Evolutionary conservation across 2,329 filamentous ascomycete genomes (phyloP), one percentile per base, ranked within the genome.

Genomic region (Penicillium sp.): DNA sequence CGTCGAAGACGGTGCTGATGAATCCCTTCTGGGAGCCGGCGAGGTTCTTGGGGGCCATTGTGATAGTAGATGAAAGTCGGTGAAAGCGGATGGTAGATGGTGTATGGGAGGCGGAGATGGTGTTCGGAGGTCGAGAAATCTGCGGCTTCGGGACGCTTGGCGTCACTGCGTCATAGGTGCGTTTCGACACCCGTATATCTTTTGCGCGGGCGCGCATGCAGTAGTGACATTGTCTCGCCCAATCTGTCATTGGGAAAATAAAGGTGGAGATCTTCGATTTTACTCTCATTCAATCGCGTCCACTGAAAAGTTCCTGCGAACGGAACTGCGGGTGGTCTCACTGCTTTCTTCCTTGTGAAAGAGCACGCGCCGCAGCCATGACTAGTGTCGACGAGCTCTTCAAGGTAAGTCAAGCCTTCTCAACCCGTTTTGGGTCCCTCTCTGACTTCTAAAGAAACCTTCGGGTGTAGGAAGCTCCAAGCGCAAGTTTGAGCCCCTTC

Each of bases 31-130:
- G 71, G 56, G 69, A 39, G 35, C 16, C 79, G 58, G 79, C 72
- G 61, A 81, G 69, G 60, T 86, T 78, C 75, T 86, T 88, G 65
- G 87, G 85, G 71, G 86, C 77, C 88, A 90, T 90, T 61, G 55
- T 79, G 45, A 49, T 55, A 52, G 44, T 26, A 51, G 37, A 42
- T 47, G 24, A 53, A 26, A 37, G 14, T 14, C 11, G 27, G 21
- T 52, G 26, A 21, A 39, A 52, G 47, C 29, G 49, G 60, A 8
- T 26, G 29, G 22, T 58, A 24, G 50, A 52, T 50, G 45, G 19
- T 35, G 53, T 49, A 51, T 55, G 43, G 37, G 51, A 27, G 29
- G 54, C 46, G 42, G 49, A 59, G 49, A 26, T 54, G 50, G 45
- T 50, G 48, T 44, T 49, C 52, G 52, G 44, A 57, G 42, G 57